These are phyloP conservation scores for Xylaria sp. DNA, from an alignment of 495 filamentous ascomycete genomes.

Conservation along the genomic window DNA sequence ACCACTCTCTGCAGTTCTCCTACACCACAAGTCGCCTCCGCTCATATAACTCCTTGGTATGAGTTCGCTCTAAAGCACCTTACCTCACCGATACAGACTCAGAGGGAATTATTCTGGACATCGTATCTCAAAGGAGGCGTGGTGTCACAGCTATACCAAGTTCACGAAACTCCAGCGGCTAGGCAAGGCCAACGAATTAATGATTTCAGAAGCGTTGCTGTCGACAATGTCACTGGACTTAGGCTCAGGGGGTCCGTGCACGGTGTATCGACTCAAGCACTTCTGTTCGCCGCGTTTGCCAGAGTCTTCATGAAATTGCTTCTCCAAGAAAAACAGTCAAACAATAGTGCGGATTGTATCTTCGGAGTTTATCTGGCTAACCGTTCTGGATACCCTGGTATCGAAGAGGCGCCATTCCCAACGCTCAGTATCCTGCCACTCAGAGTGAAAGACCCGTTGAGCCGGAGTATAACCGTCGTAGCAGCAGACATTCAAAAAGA, in stretches of 20 bases:
- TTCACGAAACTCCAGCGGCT: background rate
- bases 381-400: slow-evolving; percentile 33
- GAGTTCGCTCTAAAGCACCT: slow-evolving; percentile 27
- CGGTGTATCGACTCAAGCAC: slow-evolving; percentile 49
- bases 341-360: slow-evolving; percentile 33
- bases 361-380: slow-evolving; percentile 59
- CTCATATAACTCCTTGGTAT: slow-evolving; percentile 32
- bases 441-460: slow-evolving; percentile 31
- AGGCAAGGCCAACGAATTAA: slow-evolving; percentile 15
- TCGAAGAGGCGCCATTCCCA: slow-evolving; percentile 40
- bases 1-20: slow-evolving; percentile 29
- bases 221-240: slow-evolving; percentile 31
- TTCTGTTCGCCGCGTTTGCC: slow-evolving; percentile 54
- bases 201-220: slow-evolving; percentile 30
- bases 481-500: slow-evolving; percentile 49
- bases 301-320: slow-evolving; percentile 29
- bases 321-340: background rate
- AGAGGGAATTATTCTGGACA: slow-evolving; percentile 59
- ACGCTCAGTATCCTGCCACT: slow-evolving; percentile 53
- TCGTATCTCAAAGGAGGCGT: slow-evolving; percentile 51
- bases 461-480: slow-evolving; percentile 26
- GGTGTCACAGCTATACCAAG: background rate
- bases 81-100: slow-evolving; percentile 22
- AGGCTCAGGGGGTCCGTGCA: slow-evolving; percentile 27
- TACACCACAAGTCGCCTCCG: background rate